These are phyloP conservation scores for Codiaeum variegatum DNA, from an alignment of 441 rosid species.

Conservation along the genomic window DNA sequence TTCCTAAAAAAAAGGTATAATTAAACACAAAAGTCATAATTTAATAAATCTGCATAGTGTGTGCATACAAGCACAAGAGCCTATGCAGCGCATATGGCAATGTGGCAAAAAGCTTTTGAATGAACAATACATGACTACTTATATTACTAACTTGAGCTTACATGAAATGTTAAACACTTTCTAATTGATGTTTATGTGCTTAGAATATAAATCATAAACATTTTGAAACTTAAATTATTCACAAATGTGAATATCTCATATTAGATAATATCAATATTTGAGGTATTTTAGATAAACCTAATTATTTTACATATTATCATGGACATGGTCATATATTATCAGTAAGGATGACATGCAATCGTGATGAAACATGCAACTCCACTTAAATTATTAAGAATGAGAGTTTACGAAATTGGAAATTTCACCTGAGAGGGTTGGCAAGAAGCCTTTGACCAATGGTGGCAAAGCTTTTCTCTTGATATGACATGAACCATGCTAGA, in stretches of 20 bases:
- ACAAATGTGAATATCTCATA: too few species aligned
- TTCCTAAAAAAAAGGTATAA: too few species aligned
- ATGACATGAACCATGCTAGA: slow-evolving; percentile 99
- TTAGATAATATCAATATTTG: neutral
- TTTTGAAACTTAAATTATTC: neutral
- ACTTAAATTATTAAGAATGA: slow-evolving; percentile 1
- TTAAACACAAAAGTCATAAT: neutral
- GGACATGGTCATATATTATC: neutral
- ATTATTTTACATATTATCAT: too few species aligned
- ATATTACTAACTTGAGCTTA: too few species aligned
- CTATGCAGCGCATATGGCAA: too few species aligned
- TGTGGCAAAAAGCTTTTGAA: too few species aligned
- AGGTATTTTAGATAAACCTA: neutral
- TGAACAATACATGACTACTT: too few species aligned
- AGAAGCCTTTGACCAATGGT: slow-evolving; percentile 97
- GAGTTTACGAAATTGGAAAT: slow-evolving; percentile 1
- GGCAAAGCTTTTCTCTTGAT: slow-evolving; percentile 96
- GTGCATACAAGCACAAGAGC: too few species aligned
- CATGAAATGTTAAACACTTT: neutral
- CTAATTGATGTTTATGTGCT: neutral
- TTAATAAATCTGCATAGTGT: too few species aligned
- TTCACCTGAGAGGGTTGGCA: slow-evolving; percentile 89
- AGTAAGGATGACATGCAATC: neutral
- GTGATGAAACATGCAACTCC: neutral
- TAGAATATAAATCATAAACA: neutral